Percentiles rank a stretch among this genome's conserved stretches.
Evolutionary conservation across 179 eudicot genomes (phyloP).

Genomic region (Camellia oleifera): DNA sequence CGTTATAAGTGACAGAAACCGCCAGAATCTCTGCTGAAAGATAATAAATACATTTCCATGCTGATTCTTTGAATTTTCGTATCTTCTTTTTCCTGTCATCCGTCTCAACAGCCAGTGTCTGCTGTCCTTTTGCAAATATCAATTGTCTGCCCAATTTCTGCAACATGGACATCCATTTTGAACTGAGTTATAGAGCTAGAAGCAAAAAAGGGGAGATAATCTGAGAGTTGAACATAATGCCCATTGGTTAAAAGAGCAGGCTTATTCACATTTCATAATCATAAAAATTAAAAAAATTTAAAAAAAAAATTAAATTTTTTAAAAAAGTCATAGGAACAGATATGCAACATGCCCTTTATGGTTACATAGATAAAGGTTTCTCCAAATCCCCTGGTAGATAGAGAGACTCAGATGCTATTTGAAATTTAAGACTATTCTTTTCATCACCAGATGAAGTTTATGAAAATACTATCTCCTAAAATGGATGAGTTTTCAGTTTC

Average conservation of each 20-base stretch:
- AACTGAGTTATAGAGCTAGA: conserved; percentile 1
- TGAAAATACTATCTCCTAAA: background rate
- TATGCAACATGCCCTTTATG: background rate
- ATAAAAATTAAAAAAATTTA: background rate
- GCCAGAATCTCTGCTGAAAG: conserved; percentile 89
- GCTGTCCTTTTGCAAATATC: conserved; percentile 59
- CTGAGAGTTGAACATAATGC: background rate
- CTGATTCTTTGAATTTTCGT: conserved; percentile 91
- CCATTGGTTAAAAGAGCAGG: background rate
- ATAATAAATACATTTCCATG: conserved; percentile 92
- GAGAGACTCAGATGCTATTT: background rate
- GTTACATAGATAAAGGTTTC: background rate
- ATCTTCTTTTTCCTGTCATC: conserved; percentile 63
- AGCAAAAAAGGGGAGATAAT: background rate
- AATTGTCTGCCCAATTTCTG: conserved; percentile 70
- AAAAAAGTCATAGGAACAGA: background rate
- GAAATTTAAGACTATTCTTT: background rate
- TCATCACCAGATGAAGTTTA: background rate
- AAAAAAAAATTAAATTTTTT: too few relatives aligned
- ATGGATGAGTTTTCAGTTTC: background rate
- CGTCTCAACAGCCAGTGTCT: conserved; percentile 35
- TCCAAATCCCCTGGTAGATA: background rate
- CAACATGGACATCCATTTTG: conserved; percentile 26
- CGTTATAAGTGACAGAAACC: conserved; percentile 67
- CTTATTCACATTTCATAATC: background rate